A percentile compares a stretch with the other conserved stretches of the same genome.
phyloP scores from a whole-genome alignment of 345 rosid species.

The Ricinus communis region DNA sequence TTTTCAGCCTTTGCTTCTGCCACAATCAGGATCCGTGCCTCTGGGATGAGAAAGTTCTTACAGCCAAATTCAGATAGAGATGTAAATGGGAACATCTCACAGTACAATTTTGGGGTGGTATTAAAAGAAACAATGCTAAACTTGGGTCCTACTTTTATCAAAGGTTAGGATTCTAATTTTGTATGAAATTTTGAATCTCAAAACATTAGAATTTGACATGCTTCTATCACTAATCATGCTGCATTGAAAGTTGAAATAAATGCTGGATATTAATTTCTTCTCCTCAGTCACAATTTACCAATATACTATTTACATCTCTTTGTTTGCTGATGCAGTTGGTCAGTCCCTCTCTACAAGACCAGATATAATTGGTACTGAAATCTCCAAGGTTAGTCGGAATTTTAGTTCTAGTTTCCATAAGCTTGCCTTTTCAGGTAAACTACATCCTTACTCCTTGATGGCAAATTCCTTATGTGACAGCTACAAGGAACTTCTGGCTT shows the following conservation, averaged over 20 bases:
- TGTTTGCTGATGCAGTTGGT: conserved; percentile 81
- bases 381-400: conserved; percentile 67
- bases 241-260: conserved; percentile 25
- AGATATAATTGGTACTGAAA: conserved; percentile 84
- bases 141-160: conserved; percentile 94
- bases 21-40: conserved; percentile 59
- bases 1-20: conserved; percentile 65
- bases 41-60: conserved; percentile 35
- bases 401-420: neutral
- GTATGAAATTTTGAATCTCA: conserved; percentile 19
- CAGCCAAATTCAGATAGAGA: conserved; percentile 38
- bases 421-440: neutral
- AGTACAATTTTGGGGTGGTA: conserved; percentile 65
- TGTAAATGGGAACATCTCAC: conserved; percentile 42
- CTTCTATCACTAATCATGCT: neutral
- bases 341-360: conserved; percentile 98
- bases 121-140: conserved; percentile 82
- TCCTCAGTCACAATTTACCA: conserved; percentile 39
- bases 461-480: neutral
- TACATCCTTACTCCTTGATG: neutral
- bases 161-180: conserved; percentile 52
- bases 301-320: conserved; percentile 41
- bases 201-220: neutral
- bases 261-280: conserved; percentile 33
- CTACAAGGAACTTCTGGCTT: neutral